Base-by-base conservation (phyloP, 306 rosid genomes). In the Prunus davidiana region DNA sequence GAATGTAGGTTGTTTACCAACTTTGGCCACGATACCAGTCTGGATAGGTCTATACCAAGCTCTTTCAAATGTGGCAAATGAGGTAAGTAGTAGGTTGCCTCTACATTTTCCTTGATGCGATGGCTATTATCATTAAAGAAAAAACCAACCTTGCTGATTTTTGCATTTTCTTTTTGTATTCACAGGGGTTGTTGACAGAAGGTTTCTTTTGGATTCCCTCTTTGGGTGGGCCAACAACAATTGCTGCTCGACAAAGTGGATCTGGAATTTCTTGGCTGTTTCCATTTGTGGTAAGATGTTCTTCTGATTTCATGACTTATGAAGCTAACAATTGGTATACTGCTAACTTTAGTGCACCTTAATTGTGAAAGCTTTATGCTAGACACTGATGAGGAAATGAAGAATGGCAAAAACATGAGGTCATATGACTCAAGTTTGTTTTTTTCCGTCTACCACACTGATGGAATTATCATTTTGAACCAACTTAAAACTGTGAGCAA, bases 181-280 rank as follows among this genome's bases (percentile, higher is more conserved):
- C 83, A 72, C 86, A 96, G 99, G 99, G 99, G 55, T 81, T 96
- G 86, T 83, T 96, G 55, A 96, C 99, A 1, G 99, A 96, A 82
- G 99, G 99, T 78, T 96, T 96, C 93, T 85, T 96, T 79, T 96
- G 98, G 98, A 96, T 96, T 74, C 99, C 99, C 64, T 96, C 99
- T 75, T 85, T 96, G 85, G 97, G 96, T 80, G 99, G 99, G 72
- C 99, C 98, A 77, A 96, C 99, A 78, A 51, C 93, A 67, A 91
- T 96, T 50, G 99, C 99, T 43, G 99, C 99, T 64, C 90, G 98
- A 81, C 99, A 96, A 85, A 92, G 91, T 83, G 99, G 99, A 78
- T 76, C 97, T 63, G 99, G 99, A 60, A 82, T 92, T 80, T 92
- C 98, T 69, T 96, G 99, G 99, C 84, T 96, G 84, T 71, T 96